Conservation (phyloP, 805 yeast species). For the Saccharomycodes ludwigii region DNA sequence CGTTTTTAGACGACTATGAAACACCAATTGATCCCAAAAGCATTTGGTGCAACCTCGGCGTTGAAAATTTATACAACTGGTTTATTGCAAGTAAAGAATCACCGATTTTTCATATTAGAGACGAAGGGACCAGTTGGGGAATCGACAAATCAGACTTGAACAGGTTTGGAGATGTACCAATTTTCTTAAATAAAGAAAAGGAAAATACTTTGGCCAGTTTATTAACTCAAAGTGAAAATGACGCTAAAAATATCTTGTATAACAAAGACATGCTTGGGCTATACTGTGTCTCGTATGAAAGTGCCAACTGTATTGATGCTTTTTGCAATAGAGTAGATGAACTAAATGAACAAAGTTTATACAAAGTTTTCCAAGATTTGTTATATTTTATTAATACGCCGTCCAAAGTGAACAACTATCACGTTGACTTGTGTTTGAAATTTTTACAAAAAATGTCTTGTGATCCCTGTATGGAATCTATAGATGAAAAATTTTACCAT, state of each 20-base stretch:
- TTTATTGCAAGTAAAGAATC: not conserved
- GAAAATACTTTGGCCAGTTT: slow-evolving; percentile 3
- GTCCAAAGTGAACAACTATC: slow-evolving; percentile 15
- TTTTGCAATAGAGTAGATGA: slow-evolving; percentile 3
- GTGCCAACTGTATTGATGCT: slow-evolving; percentile 14
- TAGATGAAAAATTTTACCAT: slow-evolving; percentile 11
- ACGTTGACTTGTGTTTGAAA: slow-evolving; percentile 18
- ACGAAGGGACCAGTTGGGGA: not conserved
- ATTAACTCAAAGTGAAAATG: slow-evolving; percentile 11
- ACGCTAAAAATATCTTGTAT: slow-evolving; percentile 11
- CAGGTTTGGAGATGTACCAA: slow-evolving; percentile 29
- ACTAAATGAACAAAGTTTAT: slow-evolving; percentile 18
- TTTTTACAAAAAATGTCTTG: slow-evolving; percentile 13
- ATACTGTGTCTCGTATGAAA: slow-evolving; percentile 36
- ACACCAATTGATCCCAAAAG: slow-evolving; percentile 20
- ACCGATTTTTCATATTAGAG: not conserved
- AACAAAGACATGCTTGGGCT: slow-evolving; percentile 27
- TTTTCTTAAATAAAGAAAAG: slow-evolving; percentile 16
- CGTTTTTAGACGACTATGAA: slow-evolving; percentile 11
- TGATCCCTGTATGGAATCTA: too few relatives aligned
- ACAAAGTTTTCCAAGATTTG: slow-evolving; percentile 25
- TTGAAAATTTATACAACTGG: not conserved
- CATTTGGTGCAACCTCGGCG: slow-evolving; percentile 16
- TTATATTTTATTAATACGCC: slow-evolving; percentile 20
- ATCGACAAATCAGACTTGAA: too few relatives aligned